These are phyloP conservation scores for Scheffersomyces coipomensis DNA, from an alignment of 805 yeast species.

Conservation along the genomic window DNA sequence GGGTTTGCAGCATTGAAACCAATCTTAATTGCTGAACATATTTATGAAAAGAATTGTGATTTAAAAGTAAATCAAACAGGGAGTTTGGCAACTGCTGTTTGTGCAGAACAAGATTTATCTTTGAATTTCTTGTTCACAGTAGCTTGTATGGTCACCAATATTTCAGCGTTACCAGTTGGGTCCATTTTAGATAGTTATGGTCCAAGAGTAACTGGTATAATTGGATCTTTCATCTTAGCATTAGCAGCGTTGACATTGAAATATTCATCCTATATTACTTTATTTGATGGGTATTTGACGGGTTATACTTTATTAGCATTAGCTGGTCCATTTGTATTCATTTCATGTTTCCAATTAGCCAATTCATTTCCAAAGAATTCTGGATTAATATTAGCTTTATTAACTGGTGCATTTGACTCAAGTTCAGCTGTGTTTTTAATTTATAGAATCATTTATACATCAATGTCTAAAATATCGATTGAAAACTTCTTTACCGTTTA, in stretches of 20 bases:
- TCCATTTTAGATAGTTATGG: conserved; percentile 75
- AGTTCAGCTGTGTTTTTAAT: conserved; percentile 83
- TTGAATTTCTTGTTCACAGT: conserved; percentile 80
- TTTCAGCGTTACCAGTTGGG: conserved; percentile 81
- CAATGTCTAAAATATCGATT: conserved; percentile 40
- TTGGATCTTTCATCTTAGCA: conserved; percentile 64
- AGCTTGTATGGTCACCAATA: conserved; percentile 85
- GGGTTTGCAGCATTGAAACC: conserved; percentile 96
- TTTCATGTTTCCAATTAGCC: conserved; percentile 83
- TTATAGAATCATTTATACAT: conserved; percentile 65
- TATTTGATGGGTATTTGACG: conserved; percentile 60
- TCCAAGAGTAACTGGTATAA: conserved; percentile 72
- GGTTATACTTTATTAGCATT: conserved; percentile 80
- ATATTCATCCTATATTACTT: conserved; percentile 28
- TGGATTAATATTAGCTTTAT: conserved; percentile 74
- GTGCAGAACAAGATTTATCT: conserved; percentile 79
- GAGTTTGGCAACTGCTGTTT: conserved; percentile 25
- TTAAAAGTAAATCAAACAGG: conserved; percentile 1
- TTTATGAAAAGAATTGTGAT: conserved; percentile 64
- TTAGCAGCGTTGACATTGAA: conserved; percentile 53
- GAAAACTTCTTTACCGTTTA: conserved; percentile 64
- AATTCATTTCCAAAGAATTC: conserved; percentile 81
- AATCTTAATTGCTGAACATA: conserved; percentile 71
- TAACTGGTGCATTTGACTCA: conserved; percentile 94
- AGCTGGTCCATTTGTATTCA: conserved; percentile 93